Conservation (phyloP, 2,329 filamentous ascomycete genomes). For the Colletotrichum sp. region DNA sequence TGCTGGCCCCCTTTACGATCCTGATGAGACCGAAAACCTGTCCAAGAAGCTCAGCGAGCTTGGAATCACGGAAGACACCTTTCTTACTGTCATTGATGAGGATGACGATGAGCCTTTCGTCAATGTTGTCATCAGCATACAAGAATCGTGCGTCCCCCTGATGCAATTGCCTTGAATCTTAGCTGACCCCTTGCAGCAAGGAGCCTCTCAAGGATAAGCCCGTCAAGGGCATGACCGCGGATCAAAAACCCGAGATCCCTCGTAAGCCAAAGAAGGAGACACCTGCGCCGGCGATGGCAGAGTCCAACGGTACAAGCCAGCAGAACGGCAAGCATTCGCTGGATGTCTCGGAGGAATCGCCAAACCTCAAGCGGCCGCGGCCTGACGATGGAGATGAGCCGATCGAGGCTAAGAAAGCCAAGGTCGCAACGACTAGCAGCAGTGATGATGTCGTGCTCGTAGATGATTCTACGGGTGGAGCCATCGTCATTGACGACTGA, state of each 20-base stretch:
- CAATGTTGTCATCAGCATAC: slow-evolving; percentile 77
- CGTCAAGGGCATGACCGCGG: slow-evolving; percentile 51
- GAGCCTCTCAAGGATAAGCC: slow-evolving; percentile 54
- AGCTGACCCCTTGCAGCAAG: slow-evolving; percentile 41
- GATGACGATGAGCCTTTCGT: slow-evolving; percentile 77
- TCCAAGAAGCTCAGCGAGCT: slow-evolving; percentile 79
- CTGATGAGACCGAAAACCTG: slow-evolving; percentile 87
- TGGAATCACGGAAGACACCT: slow-evolving; percentile 75
- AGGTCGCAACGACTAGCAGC: slow-evolving; percentile 37
- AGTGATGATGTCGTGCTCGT: slow-evolving; percentile 47
- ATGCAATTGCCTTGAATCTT: not conserved
- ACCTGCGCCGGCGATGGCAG: slow-evolving; percentile 20
- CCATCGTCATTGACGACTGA: slow-evolving; percentile 72
- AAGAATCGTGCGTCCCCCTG: slow-evolving; percentile 57
- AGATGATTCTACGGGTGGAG: slow-evolving; percentile 49
- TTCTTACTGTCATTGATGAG: slow-evolving; percentile 85
- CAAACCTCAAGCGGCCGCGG: slow-evolving; percentile 50
- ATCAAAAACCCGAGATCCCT: slow-evolving; percentile 53
- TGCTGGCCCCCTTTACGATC: slow-evolving; percentile 82
- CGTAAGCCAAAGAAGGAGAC: slow-evolving; percentile 54
- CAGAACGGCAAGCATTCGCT: slow-evolving; percentile 45
- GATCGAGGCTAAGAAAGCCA: slow-evolving; percentile 52
- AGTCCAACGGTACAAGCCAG: slow-evolving; percentile 43
- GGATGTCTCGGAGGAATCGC: slow-evolving; percentile 36
- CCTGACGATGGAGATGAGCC: slow-evolving; percentile 46